phyloP scores from a whole-genome alignment of 495 filamentous ascomycete species.

The Penicillium fimorum region DNA sequence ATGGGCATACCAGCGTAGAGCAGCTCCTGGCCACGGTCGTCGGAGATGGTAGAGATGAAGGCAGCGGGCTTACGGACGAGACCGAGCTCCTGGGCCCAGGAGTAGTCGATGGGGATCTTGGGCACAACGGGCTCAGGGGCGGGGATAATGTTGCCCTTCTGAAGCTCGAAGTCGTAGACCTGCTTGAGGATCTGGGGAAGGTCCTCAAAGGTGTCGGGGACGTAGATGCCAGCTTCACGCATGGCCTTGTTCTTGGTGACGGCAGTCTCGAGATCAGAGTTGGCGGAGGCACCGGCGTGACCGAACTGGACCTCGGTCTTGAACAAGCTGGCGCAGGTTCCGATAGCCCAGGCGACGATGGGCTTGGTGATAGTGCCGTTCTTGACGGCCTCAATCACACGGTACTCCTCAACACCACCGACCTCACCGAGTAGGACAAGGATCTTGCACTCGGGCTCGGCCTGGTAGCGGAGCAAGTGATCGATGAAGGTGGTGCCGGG shows the following conservation, averaged over 20 bases:
- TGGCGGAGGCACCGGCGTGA: constrained; percentile 97
- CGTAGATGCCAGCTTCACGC: constrained; percentile 89
- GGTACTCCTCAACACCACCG: constrained; percentile 99
- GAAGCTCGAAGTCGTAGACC: constrained; percentile 84
- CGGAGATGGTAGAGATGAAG: constrained; percentile 99
- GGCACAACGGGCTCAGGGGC: constrained; percentile 86
- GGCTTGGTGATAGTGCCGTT: constrained; percentile 92
- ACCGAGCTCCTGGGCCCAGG: constrained; percentile 98
- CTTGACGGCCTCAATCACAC: constrained; percentile 97
- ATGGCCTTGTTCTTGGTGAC: constrained; percentile 94
- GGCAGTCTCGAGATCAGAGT: constrained; percentile 97
- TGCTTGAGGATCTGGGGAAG: constrained; percentile 70
- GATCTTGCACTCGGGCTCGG: constrained; percentile 96
- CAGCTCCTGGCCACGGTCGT: constrained; percentile 99
- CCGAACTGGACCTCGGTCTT: constrained; percentile 99
- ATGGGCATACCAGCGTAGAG: constrained; percentile 99
- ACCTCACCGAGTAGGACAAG: constrained; percentile 95
- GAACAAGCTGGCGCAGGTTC: constrained; percentile 99
- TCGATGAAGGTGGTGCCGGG: constrained; percentile 99
- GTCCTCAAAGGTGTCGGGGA: constrained; percentile 96
- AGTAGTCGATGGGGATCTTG: constrained; percentile 99
- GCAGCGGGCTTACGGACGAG: constrained; percentile 99
- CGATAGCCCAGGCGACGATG: constrained; percentile 98
- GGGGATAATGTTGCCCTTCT: constrained; percentile 78
- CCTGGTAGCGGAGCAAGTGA: constrained; percentile 92